These are phyloP conservation scores for Anthoceros angustus DNA, from an alignment of 225 moss, liverwort and hornwort species.

Conservation along the genomic window DNA sequence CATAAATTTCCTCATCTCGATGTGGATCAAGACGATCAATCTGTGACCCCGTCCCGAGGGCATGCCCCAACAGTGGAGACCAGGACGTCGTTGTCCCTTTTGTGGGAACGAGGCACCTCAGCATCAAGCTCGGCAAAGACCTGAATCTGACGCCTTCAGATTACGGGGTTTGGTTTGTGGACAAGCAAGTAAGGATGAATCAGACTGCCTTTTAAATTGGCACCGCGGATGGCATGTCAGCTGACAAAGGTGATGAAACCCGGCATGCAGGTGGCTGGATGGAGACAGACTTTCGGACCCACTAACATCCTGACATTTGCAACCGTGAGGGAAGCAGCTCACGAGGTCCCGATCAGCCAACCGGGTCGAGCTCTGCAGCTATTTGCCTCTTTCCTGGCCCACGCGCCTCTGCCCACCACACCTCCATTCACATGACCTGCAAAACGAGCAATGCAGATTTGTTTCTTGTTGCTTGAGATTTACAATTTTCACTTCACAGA, in stretches of 20 bases:
- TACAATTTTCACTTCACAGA: too few species aligned
- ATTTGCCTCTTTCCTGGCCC: constrained; percentile 17
- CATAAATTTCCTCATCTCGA: background rate
- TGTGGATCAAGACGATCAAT: background rate
- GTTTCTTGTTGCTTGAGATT: too few species aligned
- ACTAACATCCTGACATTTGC: constrained; percentile 16
- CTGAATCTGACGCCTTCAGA: constrained; percentile 18
- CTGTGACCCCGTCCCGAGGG: too few species aligned
- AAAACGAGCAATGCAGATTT: too few species aligned
- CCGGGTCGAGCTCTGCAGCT: constrained; percentile 25
- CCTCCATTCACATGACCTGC: too few species aligned
- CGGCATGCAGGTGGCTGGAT: constrained; percentile 22
- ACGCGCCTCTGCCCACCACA: constrained; percentile 9
- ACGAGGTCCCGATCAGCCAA: constrained; percentile 31
- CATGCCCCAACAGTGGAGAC: constrained; percentile 20
- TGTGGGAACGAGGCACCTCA: constrained; percentile 23
- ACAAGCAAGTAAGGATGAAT: constrained; percentile 16
- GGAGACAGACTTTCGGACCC: constrained; percentile 17
- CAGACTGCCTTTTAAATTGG: background rate
- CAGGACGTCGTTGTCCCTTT: constrained; percentile 32
- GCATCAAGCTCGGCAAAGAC: constrained; percentile 12
- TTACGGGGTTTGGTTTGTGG: constrained; percentile 30
- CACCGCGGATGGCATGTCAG: background rate
- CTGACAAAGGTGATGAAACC: background rate
- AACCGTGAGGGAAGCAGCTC: constrained; percentile 28